Evolutionary conservation across 2,329 filamentous ascomycete genomes (phyloP).

Genomic region (Colletotrichum sp.): DNA sequence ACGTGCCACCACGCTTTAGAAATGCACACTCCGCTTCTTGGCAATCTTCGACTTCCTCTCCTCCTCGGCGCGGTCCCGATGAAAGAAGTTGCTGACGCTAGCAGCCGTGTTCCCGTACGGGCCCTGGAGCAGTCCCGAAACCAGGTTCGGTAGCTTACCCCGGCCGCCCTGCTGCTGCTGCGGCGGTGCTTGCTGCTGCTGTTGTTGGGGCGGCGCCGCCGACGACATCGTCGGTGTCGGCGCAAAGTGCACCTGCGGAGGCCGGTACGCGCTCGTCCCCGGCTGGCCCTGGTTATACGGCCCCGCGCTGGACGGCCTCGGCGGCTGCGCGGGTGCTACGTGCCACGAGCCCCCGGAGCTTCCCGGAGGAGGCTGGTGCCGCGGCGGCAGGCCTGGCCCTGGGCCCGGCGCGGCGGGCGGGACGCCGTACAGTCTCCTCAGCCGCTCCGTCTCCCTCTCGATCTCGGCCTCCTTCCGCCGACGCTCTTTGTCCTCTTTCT

Average conservation of each 20-base stretch:
- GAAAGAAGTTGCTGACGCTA: conserved; percentile 51
- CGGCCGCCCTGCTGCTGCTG: conserved; percentile 25
- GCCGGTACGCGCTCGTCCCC: conserved; percentile 19
- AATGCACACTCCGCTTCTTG: conserved; percentile 56
- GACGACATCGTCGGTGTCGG: not conserved
- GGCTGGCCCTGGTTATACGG: conserved; percentile 8
- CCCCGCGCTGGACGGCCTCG: conserved; percentile 13
- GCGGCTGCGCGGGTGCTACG: conserved; percentile 21
- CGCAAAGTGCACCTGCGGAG: conserved; percentile 28
- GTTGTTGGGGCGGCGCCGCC: conserved; percentile 16
- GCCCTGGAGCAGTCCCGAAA: conserved; percentile 33
- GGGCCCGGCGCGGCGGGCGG: conserved; percentile 36
- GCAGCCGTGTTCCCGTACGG: conserved; percentile 44
- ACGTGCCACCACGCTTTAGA: conserved; percentile 29
- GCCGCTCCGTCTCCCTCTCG: conserved; percentile 82
- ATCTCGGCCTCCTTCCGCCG: conserved; percentile 63
- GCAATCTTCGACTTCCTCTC: conserved; percentile 43
- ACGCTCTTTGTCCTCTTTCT: conserved; percentile 68
- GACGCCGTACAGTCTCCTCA: conserved; percentile 72
- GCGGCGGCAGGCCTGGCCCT: conserved; percentile 39
- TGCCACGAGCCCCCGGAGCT: not conserved
- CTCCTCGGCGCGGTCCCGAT: conserved; percentile 38
- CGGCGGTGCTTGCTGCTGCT: conserved; percentile 22
- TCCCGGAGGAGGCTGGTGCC: not conserved
- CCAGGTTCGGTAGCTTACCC: conserved; percentile 27